A percentile compares a stretch with the other conserved stretches of the same genome.
These are phyloP conservation scores for Pseudofabraea citricarpa DNA, from an alignment of 2,329 filamentous ascomycete genomes.

Conservation along the genomic window DNA sequence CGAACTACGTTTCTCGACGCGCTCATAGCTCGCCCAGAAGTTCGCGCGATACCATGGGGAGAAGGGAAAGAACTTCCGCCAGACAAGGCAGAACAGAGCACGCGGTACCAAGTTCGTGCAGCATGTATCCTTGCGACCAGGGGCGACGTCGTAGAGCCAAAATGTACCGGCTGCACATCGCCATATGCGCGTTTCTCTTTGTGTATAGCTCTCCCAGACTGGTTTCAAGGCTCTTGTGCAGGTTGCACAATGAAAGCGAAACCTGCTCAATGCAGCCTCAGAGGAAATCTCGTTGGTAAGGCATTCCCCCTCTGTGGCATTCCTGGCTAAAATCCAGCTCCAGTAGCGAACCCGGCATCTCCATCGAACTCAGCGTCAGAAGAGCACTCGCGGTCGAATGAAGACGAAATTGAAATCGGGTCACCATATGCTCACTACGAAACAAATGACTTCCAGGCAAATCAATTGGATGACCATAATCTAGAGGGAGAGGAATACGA, in stretches of 20 bases:
- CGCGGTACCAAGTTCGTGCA: conserved; percentile 18
- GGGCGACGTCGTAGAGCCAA: conserved; percentile 10
- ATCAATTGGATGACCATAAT: no score
- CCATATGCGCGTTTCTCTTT: conserved; percentile 19
- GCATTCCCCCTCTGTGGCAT: no score
- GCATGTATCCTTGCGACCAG: conserved; percentile 18
- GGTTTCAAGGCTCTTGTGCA: conserved; percentile 23
- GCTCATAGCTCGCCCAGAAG: conserved; percentile 12
- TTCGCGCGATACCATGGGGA: conserved; percentile 22
- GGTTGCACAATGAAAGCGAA: conserved; percentile 22
- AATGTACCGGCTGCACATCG: conserved; percentile 18
- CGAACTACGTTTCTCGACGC: conserved; percentile 14
- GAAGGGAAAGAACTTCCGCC: conserved; percentile 17
- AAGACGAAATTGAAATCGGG: no score
- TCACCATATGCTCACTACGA: no score
- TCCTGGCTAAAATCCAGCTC: no score
- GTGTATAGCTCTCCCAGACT: conserved; percentile 19
- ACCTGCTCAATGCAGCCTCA: conserved; percentile 21
- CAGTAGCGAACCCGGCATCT: no score
- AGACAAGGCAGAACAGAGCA: conserved; percentile 18
- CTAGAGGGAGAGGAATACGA: no score
- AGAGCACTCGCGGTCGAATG: no score
- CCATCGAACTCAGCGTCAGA: no score
- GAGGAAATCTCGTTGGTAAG: no score
- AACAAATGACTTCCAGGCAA: no score